phyloP scores from a whole-genome alignment of 208 protist species.

The Willaertia magna region DNA sequence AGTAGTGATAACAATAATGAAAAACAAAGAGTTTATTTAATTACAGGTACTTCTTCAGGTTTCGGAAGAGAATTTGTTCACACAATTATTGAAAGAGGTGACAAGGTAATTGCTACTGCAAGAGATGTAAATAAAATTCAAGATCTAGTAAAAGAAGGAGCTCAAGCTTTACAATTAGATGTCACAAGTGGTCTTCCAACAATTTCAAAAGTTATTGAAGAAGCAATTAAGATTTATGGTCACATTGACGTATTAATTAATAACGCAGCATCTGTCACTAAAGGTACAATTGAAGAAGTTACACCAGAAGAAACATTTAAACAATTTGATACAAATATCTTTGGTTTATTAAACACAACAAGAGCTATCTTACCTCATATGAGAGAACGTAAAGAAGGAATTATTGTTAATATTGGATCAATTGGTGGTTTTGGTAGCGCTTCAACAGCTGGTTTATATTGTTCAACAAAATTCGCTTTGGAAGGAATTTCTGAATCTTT shows the following conservation, averaged over 20 bases:
- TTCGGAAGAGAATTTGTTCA: conserved; percentile 13
- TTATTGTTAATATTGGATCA: conserved; percentile 8
- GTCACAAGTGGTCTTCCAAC: background rate
- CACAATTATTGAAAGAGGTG: conserved; percentile 10
- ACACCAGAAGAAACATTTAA: background rate
- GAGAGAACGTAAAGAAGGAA: background rate
- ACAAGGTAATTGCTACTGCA: conserved; percentile 21
- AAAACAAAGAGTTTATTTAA: conserved; percentile 4
- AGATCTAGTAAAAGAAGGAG: background rate
- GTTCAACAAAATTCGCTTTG: conserved; percentile 20
- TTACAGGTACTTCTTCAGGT: conserved; percentile 19
- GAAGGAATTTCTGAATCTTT: conserved; percentile 14
- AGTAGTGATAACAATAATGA: too few species aligned
- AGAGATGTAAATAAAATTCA: background rate
- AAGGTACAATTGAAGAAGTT: conserved; percentile 8
- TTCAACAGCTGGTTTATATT: conserved; percentile 7
- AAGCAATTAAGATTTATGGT: conserved; percentile 14
- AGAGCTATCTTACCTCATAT: conserved; percentile 18
- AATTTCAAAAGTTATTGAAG: background rate
- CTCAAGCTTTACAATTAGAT: conserved; percentile 14
- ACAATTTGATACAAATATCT: conserved; percentile 15
- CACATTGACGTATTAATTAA: conserved; percentile 16
- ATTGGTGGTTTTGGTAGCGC: background rate
- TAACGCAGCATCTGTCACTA: conserved; percentile 17
- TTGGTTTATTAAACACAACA: conserved; percentile 14